These are phyloP conservation scores for Mycena pura DNA, from an alignment of 768 basidiomycete species.

Conservation along the genomic window DNA sequence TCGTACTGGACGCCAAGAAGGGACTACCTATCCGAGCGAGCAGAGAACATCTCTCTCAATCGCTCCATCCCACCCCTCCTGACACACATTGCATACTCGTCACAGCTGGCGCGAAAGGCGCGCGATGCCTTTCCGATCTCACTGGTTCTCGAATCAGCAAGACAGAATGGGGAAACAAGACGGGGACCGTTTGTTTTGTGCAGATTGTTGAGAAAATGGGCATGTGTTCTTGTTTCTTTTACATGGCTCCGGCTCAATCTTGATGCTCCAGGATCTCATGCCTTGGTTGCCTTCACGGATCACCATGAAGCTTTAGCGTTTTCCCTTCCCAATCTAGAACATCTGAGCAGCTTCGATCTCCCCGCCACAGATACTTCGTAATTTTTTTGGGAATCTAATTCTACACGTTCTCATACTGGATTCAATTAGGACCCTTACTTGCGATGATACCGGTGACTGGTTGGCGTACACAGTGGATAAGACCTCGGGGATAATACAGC, in stretches of 20 bases:
- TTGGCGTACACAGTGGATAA: conserved; percentile 49
- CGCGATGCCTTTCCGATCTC: conserved; percentile 60
- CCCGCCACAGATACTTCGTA: conserved; percentile 43
- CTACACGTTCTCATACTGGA: conserved; percentile 25
- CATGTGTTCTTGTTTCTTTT: conserved; percentile 37
- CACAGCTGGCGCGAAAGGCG: conserved; percentile 63
- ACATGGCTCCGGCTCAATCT: conserved; percentile 1
- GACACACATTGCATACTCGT: conserved; percentile 47
- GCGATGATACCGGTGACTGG: conserved; percentile 64
- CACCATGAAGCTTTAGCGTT: conserved; percentile 57
- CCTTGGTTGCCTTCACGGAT: conserved; percentile 63
- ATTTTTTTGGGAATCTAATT: conserved; percentile 18
- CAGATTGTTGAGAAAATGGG: conserved; percentile 70
- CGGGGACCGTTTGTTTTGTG: conserved; percentile 54
- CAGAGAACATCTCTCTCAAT: conserved; percentile 46
- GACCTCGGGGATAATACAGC: conserved; percentile 40
- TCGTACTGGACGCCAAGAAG: conserved; percentile 60
- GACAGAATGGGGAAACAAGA: conserved; percentile 65
- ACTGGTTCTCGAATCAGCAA: conserved; percentile 72
- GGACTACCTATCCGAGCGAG: conserved; percentile 45
- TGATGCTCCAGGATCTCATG: conserved; percentile 49
- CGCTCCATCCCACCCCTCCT: conserved; percentile 33
- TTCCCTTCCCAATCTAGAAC: conserved; percentile 69
- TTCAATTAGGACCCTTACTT: conserved; percentile 44
- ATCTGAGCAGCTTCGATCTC: conserved; percentile 53